Conservation (phyloP, 2,329 filamentous ascomycete genomes). For the Sporothrix schenckii region DNA sequence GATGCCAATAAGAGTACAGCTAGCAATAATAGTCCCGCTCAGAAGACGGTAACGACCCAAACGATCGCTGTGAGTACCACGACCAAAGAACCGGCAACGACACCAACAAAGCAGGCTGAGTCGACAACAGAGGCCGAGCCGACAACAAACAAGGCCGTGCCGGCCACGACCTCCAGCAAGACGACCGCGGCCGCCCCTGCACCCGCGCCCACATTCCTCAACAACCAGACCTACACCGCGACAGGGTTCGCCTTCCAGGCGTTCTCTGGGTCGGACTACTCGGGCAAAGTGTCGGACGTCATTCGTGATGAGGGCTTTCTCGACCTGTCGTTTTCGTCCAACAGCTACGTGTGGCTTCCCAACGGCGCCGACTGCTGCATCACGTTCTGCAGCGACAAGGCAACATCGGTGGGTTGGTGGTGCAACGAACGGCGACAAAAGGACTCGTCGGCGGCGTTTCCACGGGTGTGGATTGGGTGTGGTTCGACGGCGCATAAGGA, state of each 20-base stretch:
- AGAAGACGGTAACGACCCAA: not conserved
- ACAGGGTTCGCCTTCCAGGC: constrained; percentile 42
- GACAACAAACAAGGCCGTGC: not conserved
- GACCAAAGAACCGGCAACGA: constrained; percentile 26
- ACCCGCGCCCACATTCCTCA: constrained; percentile 32
- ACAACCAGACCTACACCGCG: constrained; percentile 37
- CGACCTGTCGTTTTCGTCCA: constrained; percentile 35
- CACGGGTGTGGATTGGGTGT: constrained; percentile 31
- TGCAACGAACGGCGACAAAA: constrained; percentile 41
- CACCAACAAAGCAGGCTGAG: not conserved
- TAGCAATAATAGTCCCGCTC: not conserved
- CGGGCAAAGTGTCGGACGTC: constrained; percentile 38
- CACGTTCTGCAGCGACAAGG: constrained; percentile 39
- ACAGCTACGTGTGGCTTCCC: constrained; percentile 40
- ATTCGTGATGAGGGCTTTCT: constrained; percentile 38
- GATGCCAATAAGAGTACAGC: not conserved
- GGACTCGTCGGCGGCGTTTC: constrained; percentile 11
- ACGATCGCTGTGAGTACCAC: not conserved
- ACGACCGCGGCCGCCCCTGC: constrained; percentile 2
- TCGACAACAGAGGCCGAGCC: too few species aligned
- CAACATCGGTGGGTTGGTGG: constrained; percentile 37
- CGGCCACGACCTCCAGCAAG: not conserved
- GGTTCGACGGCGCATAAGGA: constrained; percentile 12
- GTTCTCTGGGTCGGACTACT: constrained; percentile 39
- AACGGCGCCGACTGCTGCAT: constrained; percentile 39